These are phyloP conservation scores for Suillus americanus DNA, from an alignment of 768 basidiomycete genomes.

Conservation along the genomic window DNA sequence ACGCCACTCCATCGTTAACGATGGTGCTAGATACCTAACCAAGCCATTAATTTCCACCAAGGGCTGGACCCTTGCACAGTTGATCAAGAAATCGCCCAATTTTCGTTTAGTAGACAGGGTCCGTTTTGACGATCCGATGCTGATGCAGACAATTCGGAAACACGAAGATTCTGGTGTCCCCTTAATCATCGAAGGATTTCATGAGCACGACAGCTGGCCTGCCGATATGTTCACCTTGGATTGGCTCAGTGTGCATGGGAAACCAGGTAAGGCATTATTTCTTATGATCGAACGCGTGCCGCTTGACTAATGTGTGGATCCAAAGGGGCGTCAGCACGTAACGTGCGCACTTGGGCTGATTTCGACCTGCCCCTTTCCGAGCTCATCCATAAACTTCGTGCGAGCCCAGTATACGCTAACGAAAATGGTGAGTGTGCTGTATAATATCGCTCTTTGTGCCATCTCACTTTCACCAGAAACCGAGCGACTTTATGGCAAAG, in stretches of 20 bases:
- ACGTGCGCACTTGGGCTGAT: constrained; percentile 61
- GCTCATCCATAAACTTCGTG: constrained; percentile 49
- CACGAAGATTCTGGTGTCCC: constrained; percentile 57
- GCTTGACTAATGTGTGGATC: constrained; percentile 10
- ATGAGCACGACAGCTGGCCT: constrained; percentile 57
- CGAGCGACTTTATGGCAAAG: constrained; percentile 75
- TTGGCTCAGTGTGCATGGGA: constrained; percentile 44
- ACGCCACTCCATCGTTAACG: constrained; percentile 3
- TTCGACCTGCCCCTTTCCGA: constrained; percentile 47
- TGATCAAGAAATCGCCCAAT: constrained; percentile 38
- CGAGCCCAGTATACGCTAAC: constrained; percentile 32
- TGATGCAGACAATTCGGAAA: constrained; percentile 37
- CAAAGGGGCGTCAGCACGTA: constrained; percentile 59
- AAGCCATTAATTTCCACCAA: constrained; percentile 35
- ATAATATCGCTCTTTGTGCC: not conserved
- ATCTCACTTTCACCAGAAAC: constrained; percentile 39
- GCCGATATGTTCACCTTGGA: constrained; percentile 52
- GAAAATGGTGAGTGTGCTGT: constrained; percentile 36
- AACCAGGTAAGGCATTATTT: constrained; percentile 19
- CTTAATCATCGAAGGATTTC: constrained; percentile 62
- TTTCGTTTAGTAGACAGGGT: constrained; percentile 46
- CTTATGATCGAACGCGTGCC: not conserved
- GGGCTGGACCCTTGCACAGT: constrained; percentile 49
- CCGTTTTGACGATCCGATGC: constrained; percentile 22
- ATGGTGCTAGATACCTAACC: constrained; percentile 9